Evolutionary conservation across 2,329 filamentous ascomycete genomes (phyloP).

Genomic region (Apiospora marii): DNA sequence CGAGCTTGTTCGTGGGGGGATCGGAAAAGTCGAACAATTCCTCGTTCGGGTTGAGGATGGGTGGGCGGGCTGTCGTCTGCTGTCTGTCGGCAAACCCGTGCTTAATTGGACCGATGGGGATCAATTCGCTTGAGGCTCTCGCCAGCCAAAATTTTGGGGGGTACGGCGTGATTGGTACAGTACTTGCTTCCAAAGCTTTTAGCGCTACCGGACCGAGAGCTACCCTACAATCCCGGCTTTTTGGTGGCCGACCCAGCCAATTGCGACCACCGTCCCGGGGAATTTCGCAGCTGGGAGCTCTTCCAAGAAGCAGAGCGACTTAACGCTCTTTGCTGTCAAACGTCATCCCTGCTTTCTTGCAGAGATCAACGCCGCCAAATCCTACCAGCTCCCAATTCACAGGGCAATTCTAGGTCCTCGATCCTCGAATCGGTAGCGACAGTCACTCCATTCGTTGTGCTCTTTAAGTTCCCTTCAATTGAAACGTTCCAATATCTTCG

Average conservation of each 20-base stretch:
- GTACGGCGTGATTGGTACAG: background rate
- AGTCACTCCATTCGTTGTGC: background rate
- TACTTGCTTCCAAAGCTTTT: background rate
- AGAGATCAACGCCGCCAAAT: slow-evolving; percentile 9
- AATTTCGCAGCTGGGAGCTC: slow-evolving; percentile 18
- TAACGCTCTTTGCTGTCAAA: slow-evolving; percentile 7
- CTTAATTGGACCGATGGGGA: background rate
- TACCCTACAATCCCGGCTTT: background rate
- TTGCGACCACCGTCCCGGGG: slow-evolving; percentile 19
- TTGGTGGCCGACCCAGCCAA: slow-evolving; percentile 9
- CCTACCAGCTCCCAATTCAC: background rate
- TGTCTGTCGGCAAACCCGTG: background rate
- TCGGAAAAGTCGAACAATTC: background rate
- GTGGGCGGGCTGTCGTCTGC: background rate
- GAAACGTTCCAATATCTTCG: slow-evolving; percentile 31
- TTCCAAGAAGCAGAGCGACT: slow-evolving; percentile 5
- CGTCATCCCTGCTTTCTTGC: slow-evolving; percentile 19
- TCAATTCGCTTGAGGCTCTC: background rate
- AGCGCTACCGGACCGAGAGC: slow-evolving; percentile 15
- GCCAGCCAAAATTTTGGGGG: slow-evolving; percentile 16
- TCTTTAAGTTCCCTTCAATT: slow-evolving; percentile 33
- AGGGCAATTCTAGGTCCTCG: background rate
- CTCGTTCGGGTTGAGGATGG: background rate
- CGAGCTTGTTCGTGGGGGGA: background rate
- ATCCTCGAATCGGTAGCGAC: background rate